phyloP scores from a whole-genome alignment of 257 asterid species.

The Solanum bukasovii region DNA sequence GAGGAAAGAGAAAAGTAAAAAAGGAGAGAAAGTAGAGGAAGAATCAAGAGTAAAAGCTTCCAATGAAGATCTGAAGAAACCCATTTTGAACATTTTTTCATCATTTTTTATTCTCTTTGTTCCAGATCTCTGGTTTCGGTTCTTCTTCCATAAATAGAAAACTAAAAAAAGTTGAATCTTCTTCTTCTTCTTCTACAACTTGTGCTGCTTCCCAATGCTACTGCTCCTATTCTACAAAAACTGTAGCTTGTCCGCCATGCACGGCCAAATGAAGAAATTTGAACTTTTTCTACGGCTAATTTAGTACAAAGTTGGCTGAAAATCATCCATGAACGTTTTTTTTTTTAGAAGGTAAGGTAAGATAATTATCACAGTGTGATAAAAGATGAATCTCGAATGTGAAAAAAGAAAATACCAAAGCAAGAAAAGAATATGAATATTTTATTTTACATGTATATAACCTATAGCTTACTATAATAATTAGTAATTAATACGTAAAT shows the following conservation, averaged over 20 bases:
- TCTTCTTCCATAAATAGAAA: not conserved
- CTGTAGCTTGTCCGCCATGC: not conserved
- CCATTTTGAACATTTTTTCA: conserved; percentile 8
- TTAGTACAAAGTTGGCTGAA: not conserved
- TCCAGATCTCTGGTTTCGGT: not conserved
- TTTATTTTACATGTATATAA: not conserved
- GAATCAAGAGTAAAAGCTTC: conserved; percentile 38
- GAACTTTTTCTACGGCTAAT: not conserved
- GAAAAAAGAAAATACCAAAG: not conserved
- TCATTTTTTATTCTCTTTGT: conserved; percentile 8
- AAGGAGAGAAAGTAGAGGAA: conserved; percentile 40
- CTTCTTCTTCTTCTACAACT: not conserved
- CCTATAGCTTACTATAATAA: not conserved
- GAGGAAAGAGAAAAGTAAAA: conserved; percentile 37
- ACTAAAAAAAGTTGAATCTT: not conserved
- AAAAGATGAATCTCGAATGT: not conserved
- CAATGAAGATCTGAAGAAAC: conserved; percentile 45
- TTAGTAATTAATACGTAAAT: no score
- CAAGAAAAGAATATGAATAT: not conserved
- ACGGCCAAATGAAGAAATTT: not conserved
- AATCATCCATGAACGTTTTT: not conserved
- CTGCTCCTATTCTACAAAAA: not conserved
- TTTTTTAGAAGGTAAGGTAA: not conserved
- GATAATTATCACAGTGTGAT: not conserved
- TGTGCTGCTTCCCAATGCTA: not conserved